These are phyloP conservation scores for Atalantia buxifolia DNA, from an alignment of 345 rosid genomes.

Conservation along the genomic window DNA sequence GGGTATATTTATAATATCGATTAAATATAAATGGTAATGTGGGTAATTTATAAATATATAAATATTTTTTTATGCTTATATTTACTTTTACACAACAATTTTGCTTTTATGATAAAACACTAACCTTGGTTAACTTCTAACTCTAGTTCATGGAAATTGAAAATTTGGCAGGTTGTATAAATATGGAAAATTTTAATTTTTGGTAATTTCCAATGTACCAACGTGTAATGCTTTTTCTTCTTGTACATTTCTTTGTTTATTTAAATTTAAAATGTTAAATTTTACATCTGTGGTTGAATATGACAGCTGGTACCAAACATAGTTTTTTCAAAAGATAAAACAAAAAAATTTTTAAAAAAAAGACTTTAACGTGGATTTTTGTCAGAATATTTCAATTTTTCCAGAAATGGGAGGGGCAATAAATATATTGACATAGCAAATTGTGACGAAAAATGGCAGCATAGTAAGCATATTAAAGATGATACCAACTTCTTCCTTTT, in stretches of 20 bases:
- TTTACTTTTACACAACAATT: neutral
- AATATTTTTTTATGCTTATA: too few species aligned
- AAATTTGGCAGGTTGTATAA: neutral
- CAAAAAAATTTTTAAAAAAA: too few species aligned
- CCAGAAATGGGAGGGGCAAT: neutral
- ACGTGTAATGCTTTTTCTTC: neutral
- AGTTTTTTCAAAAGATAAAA: too few species aligned
- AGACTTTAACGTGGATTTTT: neutral
- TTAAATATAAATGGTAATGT: neutral
- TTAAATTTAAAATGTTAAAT: neutral
- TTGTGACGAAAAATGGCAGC: neutral
- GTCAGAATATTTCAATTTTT: too few species aligned
- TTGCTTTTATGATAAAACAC: slow-evolving; percentile 3
- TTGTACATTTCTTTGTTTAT: neutral
- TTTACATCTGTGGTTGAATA: neutral
- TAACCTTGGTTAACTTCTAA: slow-evolving; percentile 24
- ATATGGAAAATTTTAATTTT: neutral
- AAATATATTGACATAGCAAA: neutral
- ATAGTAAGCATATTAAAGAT: neutral
- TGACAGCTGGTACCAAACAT: neutral
- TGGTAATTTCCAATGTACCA: neutral
- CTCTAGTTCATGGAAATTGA: slow-evolving; percentile 5
- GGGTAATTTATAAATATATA: neutral
- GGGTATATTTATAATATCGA: neutral
- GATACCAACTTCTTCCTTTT: neutral